phyloP scores from a whole-genome alignment of 768 basidiomycete genomes.

The Lentinus tigrinus region DNA sequence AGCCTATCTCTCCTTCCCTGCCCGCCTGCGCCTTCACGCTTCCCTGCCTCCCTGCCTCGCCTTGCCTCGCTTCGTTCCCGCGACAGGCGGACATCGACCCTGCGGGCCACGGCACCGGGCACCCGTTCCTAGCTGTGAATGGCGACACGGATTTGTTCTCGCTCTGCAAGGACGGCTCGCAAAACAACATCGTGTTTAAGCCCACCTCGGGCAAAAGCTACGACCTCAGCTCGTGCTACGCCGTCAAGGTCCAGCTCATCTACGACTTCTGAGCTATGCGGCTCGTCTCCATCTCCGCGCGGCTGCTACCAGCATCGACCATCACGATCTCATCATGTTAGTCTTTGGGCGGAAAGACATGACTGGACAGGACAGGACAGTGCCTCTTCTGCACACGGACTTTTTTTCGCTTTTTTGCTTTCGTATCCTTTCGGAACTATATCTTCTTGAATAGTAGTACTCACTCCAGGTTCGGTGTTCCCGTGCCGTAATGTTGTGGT shows the following conservation, averaged over 20 bases:
- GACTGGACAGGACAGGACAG: no score
- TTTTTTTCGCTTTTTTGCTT: no score
- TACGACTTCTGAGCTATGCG: neutral
- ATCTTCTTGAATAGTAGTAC: no score
- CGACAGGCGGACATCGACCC: conserved; percentile 18
- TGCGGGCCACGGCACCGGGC: conserved; percentile 20
- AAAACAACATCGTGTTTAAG: conserved; percentile 27
- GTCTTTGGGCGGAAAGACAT: no score
- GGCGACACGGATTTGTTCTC: conserved; percentile 21
- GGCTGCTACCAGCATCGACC: no score
- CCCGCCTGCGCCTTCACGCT: neutral
- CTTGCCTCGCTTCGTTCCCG: neutral
- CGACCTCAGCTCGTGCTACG: conserved; percentile 21
- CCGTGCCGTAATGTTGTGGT: no score
- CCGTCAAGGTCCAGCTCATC: conserved; percentile 23
- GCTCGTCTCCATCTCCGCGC: neutral
- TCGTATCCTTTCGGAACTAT: no score
- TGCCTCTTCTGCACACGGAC: no score
- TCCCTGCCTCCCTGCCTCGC: no score
- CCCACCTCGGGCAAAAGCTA: conserved; percentile 17
- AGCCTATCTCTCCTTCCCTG: neutral
- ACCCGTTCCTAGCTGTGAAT: conserved; percentile 23
- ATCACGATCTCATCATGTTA: no score
- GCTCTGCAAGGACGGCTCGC: conserved; percentile 13
- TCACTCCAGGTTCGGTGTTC: no score